These are phyloP conservation scores for Cyphellophora attinorum DNA, from an alignment of 2,329 filamentous ascomycete species.

Conservation along the genomic window DNA sequence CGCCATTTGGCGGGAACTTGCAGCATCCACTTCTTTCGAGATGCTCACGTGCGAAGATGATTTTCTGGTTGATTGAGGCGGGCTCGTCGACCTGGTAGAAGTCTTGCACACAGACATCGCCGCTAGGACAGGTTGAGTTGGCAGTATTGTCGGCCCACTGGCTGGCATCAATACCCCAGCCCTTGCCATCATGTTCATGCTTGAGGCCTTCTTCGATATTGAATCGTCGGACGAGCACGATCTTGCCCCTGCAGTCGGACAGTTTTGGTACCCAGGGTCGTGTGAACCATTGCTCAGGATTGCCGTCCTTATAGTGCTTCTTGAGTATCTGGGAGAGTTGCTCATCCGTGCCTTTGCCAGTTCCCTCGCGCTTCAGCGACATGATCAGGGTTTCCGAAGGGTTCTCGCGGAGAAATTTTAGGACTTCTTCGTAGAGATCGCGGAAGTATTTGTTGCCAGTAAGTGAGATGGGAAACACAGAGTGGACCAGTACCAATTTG, in stretches of 20 bases:
- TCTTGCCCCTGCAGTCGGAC: slow-evolving; percentile 68
- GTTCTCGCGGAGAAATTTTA: slow-evolving; percentile 67
- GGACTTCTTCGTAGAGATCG: slow-evolving; percentile 60
- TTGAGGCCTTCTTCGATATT: slow-evolving; percentile 43
- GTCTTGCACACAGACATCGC: slow-evolving; percentile 78
- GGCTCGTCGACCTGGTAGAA: slow-evolving; percentile 80
- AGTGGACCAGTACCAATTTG: slow-evolving; percentile 74
- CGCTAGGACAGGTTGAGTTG: slow-evolving; percentile 59
- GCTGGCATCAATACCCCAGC: slow-evolving; percentile 50
- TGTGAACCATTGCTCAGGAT: slow-evolving; percentile 63
- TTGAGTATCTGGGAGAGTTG: slow-evolving; percentile 67
- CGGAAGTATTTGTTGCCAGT: slow-evolving; percentile 71
- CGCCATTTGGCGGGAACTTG: slow-evolving; percentile 38
- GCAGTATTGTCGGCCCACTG: slow-evolving; percentile 84
- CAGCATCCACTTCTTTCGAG: slow-evolving; percentile 48
- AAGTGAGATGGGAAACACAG: slow-evolving; percentile 78
- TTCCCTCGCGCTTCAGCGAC: slow-evolving; percentile 83
- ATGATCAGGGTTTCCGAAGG: slow-evolving; percentile 76
- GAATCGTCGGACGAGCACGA: slow-evolving; percentile 79
- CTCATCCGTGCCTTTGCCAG: slow-evolving; percentile 67
- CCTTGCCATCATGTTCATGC: slow-evolving; percentile 36
- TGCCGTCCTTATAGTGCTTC: slow-evolving; percentile 62
- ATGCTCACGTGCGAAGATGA: slow-evolving; percentile 62
- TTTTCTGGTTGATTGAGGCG: slow-evolving; percentile 70
- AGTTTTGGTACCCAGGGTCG: slow-evolving; percentile 67